phyloP scores from a whole-genome alignment of 257 asterid genomes.

The Striga asiatica region DNA sequence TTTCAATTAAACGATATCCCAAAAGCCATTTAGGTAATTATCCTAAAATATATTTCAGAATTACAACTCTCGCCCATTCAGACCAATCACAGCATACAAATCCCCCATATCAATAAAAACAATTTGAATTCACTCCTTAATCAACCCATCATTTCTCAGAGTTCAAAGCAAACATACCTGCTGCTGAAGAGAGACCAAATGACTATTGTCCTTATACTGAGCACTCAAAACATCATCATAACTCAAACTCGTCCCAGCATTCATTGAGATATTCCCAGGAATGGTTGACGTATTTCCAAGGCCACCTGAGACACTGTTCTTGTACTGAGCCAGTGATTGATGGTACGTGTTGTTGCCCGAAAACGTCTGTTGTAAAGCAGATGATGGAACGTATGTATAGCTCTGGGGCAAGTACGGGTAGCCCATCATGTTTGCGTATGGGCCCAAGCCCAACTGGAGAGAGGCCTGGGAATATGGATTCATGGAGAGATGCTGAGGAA shows the following conservation, averaged over 20 bases:
- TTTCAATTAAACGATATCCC: background rate
- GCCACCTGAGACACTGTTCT: slow-evolving; percentile 34
- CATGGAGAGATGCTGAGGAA: slow-evolving; percentile 65
- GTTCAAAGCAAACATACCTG: slow-evolving; percentile 26
- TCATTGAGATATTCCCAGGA: slow-evolving; percentile 47
- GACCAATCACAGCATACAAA: background rate
- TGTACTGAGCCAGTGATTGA: slow-evolving; percentile 76
- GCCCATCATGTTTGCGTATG: slow-evolving; percentile 69
- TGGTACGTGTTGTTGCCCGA: slow-evolving; percentile 70
- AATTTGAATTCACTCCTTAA: no score
- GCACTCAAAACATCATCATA: slow-evolving; percentile 72
- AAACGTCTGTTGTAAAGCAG: slow-evolving; percentile 77
- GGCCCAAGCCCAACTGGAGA: slow-evolving; percentile 61
- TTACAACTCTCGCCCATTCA: background rate
- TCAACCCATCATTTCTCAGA: no score
- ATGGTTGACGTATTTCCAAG: slow-evolving; percentile 28
- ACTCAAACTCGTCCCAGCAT: slow-evolving; percentile 52
- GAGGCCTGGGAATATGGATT: slow-evolving; percentile 85
- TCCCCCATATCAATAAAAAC: no score
- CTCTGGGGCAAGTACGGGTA: slow-evolving; percentile 81
- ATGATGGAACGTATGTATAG: slow-evolving; percentile 76
- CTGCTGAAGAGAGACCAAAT: slow-evolving; percentile 79
- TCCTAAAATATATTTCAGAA: background rate
- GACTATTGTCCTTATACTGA: slow-evolving; percentile 76
- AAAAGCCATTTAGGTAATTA: background rate